Percentiles rank a stretch among this genome's conserved stretches.
These are phyloP conservation scores for Cymbidium sinense DNA, from an alignment of 106 monocot species.

Conservation along the genomic window DNA sequence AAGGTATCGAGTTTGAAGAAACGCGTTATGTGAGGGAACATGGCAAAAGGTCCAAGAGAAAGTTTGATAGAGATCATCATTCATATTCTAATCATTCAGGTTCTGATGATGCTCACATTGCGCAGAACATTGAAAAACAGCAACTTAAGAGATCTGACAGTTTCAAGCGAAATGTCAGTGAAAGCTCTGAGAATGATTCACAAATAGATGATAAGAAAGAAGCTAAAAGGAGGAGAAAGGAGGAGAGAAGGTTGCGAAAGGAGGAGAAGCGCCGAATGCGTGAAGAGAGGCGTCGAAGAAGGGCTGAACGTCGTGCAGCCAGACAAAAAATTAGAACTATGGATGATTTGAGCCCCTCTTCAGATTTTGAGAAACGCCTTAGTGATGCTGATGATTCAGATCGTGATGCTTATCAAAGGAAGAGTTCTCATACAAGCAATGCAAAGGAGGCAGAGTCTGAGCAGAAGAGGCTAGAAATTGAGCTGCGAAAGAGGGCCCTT, in stretches of 20 bases:
- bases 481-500: conserved; percentile 82
- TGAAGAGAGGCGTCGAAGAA: conserved; percentile 73
- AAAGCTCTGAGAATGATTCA: conserved; percentile 47
- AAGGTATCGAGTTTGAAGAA: conserved; percentile 20
- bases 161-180: conserved; percentile 32
- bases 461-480: conserved; percentile 81
- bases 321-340: conserved; percentile 44
- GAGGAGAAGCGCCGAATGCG: conserved; percentile 69
- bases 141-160: conserved; percentile 40
- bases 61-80: conserved; percentile 3
- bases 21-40: conserved; percentile 9
- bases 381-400: conserved; percentile 23
- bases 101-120: conserved; percentile 36
- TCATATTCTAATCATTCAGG: conserved; percentile 22
- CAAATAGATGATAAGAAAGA: conserved; percentile 40
- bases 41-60: conserved; percentile 18
- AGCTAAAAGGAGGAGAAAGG: conserved; percentile 65
- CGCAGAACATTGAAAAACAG: conserved; percentile 29
- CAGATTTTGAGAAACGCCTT: conserved; percentile 33
- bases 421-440: conserved; percentile 13
- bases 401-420: conserved; percentile 16
- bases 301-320: conserved; percentile 48
- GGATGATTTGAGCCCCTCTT: conserved; percentile 29
- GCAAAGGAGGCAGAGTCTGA: conserved; percentile 35
- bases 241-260: conserved; percentile 58